Base-by-base conservation (phyloP, 2,329 filamentous ascomycete species). In the Trichophyton schoenleinii region DNA sequence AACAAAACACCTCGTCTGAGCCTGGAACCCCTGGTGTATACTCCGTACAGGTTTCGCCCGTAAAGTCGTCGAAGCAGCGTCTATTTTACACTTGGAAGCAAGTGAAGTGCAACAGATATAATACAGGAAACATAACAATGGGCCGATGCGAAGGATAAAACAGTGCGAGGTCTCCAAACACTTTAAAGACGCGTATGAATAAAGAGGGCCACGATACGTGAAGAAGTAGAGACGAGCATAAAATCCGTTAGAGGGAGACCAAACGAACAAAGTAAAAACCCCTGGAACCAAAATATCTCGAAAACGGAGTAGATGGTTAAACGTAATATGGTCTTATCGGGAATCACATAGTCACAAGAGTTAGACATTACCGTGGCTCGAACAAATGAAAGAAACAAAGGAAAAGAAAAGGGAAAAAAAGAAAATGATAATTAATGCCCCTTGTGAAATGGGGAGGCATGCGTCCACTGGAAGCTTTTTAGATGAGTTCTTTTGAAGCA, bases 41-140 rank as follows among this genome's bases (percentile, higher is more conserved):
- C 41, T n/a, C 15, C 15, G 7, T 34, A 34, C 25, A 53, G 49
- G 13, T 36, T 55, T 15, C 9, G 6, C 15, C 31, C 52, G 15
- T 8, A 31, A 31, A 31, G 13, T 34, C 52, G 28, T 55, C 20
- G 52, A 36, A 36, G 31, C 13, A 55, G 52, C 18, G 52, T 55
- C 52, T 55, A 55, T 55, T 36, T 55, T 34, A 55, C 52, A 55
- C 52, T 55, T 55, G n/a, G n/a, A 36, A 36, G 52, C 52, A 55
- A 55, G 52, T 36, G 31, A 28, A 15, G 31, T 55, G n/a, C 52
- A 55, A 55, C n/a, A 55, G 34, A 55, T 55, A 55, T 55, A n/a
- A 55, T 55, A 55, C 52, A 55, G n/a, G 52, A 55, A 22, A 36
- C 28, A 55, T 55, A 36, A 55, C 28, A 55, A 36, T 36, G 31